Percentiles rank a stretch among this genome's conserved stretches.
Evolutionary conservation across 331 rosid genomes (phyloP).

Genomic region (Quercus lobata): DNA sequence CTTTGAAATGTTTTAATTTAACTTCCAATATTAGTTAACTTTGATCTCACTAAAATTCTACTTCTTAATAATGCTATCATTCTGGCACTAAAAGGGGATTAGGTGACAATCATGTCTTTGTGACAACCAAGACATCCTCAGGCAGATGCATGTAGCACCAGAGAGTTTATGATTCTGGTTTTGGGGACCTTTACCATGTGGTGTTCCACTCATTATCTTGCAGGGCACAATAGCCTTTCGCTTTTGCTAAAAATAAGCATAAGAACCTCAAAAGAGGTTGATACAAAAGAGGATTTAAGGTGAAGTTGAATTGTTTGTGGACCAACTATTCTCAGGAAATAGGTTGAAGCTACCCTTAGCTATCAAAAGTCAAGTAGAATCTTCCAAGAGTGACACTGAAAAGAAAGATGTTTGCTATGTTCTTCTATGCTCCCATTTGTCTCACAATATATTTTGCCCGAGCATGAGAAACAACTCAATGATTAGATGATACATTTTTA

Average conservation of each 20-base stretch:
- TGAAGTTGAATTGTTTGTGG: background rate
- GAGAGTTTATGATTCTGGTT: background rate
- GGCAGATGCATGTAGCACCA: background rate
- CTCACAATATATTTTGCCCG: background rate
- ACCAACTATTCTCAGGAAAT: background rate
- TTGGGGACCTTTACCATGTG: background rate
- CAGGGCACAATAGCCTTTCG: background rate
- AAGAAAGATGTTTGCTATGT: background rate
- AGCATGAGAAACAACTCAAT: background rate
- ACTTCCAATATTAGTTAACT: background rate
- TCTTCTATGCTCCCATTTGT: background rate
- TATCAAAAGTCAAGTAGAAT: background rate
- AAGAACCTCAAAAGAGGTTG: background rate
- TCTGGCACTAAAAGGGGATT: background rate
- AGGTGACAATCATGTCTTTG: background rate
- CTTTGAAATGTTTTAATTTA: background rate
- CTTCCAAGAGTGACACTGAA: background rate
- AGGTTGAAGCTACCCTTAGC: background rate
- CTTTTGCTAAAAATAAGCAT: background rate
- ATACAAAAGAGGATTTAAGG: background rate
- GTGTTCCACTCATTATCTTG: background rate
- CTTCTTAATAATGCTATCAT: background rate
- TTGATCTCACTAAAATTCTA: background rate
- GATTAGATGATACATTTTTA: background rate
- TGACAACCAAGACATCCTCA: background rate